Percentiles rank a stretch among this genome's conserved stretches.
Conservation (phyloP, 495 filamentous ascomycete genomes). For the Darksidea phi region DNA sequence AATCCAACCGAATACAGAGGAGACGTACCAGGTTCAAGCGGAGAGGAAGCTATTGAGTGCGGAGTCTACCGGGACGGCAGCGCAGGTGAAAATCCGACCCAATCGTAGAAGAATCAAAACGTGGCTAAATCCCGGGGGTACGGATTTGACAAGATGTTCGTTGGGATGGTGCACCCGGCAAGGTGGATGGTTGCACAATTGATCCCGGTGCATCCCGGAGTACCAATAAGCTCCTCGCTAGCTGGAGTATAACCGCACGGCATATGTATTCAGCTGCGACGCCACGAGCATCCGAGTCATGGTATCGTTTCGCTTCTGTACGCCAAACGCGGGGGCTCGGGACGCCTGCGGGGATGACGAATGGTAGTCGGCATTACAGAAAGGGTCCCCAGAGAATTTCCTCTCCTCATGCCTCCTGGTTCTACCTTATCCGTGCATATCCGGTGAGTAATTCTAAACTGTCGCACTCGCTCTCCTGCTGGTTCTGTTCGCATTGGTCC, state of each 20-base stretch:
- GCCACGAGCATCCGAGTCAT: not conserved
- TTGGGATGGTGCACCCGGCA: not conserved
- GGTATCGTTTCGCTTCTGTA: not conserved
- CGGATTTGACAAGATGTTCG: not conserved
- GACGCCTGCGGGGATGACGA: not conserved
- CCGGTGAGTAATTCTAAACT: not conserved
- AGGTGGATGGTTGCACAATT: not conserved
- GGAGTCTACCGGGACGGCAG: not conserved
- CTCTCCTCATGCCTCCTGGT: not conserved
- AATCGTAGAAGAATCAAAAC: not conserved
- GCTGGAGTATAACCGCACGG: too few relatives aligned
- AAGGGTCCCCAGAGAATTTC: not conserved
- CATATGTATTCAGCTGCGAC: too few relatives aligned
- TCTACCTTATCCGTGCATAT: not conserved
- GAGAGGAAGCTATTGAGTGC: not conserved
- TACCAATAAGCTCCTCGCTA: not conserved
- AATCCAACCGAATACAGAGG: not conserved
- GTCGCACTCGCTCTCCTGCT: not conserved
- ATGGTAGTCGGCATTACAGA: not conserved
- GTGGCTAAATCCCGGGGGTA: not conserved
- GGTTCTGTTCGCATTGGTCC: not conserved
- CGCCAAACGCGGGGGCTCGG: not conserved
- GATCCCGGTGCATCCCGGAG: not conserved
- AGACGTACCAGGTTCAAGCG: not conserved
- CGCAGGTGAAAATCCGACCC: not conserved